phyloP scores from a whole-genome alignment of 176 grass and related monocot species.

The Rhynchospora breviuscula region DNA sequence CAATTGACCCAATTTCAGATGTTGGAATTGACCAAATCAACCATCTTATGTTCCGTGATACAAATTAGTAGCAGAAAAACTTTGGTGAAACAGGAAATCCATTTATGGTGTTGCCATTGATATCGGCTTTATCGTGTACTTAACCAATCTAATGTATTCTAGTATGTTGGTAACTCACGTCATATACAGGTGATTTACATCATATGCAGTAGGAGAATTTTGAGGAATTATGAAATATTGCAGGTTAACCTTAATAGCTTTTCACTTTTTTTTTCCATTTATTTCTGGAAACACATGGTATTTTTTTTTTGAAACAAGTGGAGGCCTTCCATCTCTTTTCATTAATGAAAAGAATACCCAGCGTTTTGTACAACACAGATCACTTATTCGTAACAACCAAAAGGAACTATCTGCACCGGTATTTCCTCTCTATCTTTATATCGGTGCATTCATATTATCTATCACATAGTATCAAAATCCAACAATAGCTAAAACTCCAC shows the following conservation, averaged over 20 bases:
- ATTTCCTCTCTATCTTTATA: no score
- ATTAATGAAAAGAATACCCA: no score
- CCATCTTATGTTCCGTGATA: slow-evolving; percentile 28
- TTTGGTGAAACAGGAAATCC: neutral
- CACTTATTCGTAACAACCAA: no score
- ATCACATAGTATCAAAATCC: no score
- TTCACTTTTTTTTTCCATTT: neutral
- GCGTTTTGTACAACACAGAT: no score
- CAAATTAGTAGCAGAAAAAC: neutral
- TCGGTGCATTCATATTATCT: no score
- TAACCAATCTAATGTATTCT: neutral
- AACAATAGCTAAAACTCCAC: no score
- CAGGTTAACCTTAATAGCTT: neutral
- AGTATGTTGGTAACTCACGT: neutral
- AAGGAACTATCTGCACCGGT: no score
- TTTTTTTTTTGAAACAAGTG: no score
- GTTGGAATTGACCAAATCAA: slow-evolving; percentile 39
- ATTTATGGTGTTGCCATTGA: neutral
- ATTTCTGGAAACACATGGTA: neutral
- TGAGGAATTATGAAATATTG: neutral
- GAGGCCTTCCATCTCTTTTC: no score
- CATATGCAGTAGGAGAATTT: neutral
- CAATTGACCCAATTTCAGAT: slow-evolving; percentile 45
- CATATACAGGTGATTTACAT: neutral
- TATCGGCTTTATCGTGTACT: no score